Evolutionary conservation across 1,139 yeast genomes (phyloP).

Genomic region (Hemisphaericaspora xylanilytica): DNA sequence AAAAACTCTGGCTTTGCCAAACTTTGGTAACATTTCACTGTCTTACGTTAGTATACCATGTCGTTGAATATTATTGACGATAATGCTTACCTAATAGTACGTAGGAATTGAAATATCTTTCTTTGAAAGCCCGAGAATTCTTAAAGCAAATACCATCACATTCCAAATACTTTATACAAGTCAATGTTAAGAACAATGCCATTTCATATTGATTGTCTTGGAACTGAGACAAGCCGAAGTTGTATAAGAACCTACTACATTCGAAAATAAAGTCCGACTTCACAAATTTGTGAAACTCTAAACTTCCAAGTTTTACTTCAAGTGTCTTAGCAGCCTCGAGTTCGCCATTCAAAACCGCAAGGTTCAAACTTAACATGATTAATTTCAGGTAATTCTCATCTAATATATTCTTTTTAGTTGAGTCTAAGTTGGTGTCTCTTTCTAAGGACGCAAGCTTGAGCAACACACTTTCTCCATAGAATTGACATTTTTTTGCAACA

Average conservation of each 20-base stretch:
- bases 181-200: slow-evolving; percentile 6
- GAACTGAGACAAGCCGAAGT: slow-evolving; percentile 6
- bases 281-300: neutral
- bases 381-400: slow-evolving; percentile 8
- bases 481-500: slow-evolving; percentile 14
- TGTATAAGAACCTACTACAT: slow-evolving; percentile 11
- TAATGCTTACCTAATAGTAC: slow-evolving; percentile 6
- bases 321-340: slow-evolving; percentile 6
- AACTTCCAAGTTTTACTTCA: slow-evolving; percentile 4
- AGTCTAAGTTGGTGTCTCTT: slow-evolving; percentile 6
- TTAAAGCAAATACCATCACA: slow-evolving; percentile 1
- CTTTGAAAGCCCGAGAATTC: slow-evolving; percentile 5
- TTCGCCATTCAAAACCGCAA: slow-evolving; percentile 7
- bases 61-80: neutral
- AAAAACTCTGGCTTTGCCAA: slow-evolving; percentile 5
- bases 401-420: neutral
- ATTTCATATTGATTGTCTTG: slow-evolving; percentile 5
- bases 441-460: slow-evolving; percentile 5
- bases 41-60: neutral
- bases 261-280: slow-evolving; percentile 9
- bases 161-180: slow-evolving; percentile 10
- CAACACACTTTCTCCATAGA: slow-evolving; percentile 7
- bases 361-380: slow-evolving; percentile 8
- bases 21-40: slow-evolving; percentile 8
- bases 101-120: slow-evolving; percentile 9